phyloP scores from a whole-genome alignment of 176 grass and related monocot genomes.

The Oryza glaberrima region DNA sequence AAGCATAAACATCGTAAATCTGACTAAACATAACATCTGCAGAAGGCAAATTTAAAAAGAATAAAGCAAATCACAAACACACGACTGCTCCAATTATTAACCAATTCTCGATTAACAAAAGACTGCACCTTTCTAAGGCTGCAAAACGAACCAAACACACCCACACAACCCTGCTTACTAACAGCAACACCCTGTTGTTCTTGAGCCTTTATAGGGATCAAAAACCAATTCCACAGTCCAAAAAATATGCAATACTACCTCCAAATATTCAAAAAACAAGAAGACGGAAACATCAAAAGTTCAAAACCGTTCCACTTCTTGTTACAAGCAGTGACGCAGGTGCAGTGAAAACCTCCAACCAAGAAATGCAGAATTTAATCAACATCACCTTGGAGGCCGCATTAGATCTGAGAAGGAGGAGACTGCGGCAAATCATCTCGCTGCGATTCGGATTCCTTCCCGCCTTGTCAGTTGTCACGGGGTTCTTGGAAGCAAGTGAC shows the following conservation, averaged over 20 bases:
- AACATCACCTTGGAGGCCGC: slow-evolving; percentile 49
- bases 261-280: background rate
- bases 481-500: slow-evolving; percentile 26
- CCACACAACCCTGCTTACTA: background rate
- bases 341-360: background rate
- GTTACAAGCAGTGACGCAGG: background rate
- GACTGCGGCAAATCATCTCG: slow-evolving; percentile 47
- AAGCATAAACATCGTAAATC: background rate
- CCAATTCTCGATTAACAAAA: background rate
- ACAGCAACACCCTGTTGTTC: background rate
- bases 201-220: background rate
- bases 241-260: background rate
- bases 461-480: slow-evolving; percentile 39
- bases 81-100: background rate
- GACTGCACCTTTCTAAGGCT: background rate
- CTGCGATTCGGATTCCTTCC: slow-evolving; percentile 16
- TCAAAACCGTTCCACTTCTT: background rate
- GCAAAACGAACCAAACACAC: background rate
- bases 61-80: background rate
- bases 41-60: background rate
- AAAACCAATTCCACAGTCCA: background rate
- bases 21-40: background rate
- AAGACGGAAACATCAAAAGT: background rate
- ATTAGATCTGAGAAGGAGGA: slow-evolving; percentile 62
- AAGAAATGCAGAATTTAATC: background rate